phyloP scores from a whole-genome alignment of 1,139 yeast species.

The Geotrichum reessii region DNA sequence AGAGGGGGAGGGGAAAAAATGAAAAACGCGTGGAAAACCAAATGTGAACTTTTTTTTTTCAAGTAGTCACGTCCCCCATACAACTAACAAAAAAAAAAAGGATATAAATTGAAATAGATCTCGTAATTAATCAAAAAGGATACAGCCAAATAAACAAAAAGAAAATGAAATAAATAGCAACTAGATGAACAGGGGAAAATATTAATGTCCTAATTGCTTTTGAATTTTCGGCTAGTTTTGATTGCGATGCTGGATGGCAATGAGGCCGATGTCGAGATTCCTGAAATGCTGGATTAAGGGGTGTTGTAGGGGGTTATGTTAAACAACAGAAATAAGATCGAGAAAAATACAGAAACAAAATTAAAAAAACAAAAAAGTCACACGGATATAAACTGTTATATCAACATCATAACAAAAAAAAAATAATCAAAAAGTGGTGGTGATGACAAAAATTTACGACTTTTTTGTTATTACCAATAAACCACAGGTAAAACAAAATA shows the following conservation, averaged over 20 bases:
- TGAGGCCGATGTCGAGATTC: neutral
- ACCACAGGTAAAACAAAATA: too few species aligned
- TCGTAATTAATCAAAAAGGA: neutral
- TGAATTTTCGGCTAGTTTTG: neutral
- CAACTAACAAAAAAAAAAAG: neutral
- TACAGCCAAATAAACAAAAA: neutral
- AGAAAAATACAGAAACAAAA: neutral
- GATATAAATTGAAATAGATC: neutral
- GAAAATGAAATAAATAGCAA: neutral
- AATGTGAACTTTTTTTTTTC: neutral
- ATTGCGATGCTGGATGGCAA: neutral
- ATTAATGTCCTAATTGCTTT: neutral
- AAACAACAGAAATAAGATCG: neutral
- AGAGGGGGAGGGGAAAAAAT: neutral
- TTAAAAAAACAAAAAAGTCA: neutral
- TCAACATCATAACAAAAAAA: neutral
- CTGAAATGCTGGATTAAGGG: neutral
- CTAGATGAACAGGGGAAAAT: neutral
- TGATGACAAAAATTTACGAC: neutral
- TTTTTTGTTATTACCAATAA: too few species aligned
- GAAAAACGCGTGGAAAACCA: neutral
- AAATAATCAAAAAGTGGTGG: neutral
- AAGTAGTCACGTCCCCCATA: neutral
- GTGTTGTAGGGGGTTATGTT: neutral
- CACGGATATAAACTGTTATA: neutral